Evolutionary conservation across 2,329 filamentous ascomycete species (phyloP).

Genomic region (Graphiopsis chlorocephala): DNA sequence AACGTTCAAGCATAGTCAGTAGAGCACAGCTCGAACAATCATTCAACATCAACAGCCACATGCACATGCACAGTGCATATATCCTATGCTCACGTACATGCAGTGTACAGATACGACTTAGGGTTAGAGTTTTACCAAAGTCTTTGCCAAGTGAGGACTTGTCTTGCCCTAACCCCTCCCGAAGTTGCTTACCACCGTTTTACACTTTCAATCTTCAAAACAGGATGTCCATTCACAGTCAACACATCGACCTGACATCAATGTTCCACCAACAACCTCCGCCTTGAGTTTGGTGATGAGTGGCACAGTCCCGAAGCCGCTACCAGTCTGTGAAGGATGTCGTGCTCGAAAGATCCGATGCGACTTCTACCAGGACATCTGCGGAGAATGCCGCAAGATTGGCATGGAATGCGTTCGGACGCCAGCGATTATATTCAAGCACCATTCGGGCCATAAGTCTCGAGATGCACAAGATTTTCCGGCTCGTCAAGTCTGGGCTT

Average conservation of each 20-base stretch:
- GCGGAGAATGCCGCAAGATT: slow-evolving; percentile 18
- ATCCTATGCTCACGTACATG: not conserved
- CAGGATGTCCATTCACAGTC: not conserved
- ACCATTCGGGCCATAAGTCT: slow-evolving; percentile 9
- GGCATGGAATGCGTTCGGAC: slow-evolving; percentile 20
- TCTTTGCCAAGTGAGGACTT: not conserved
- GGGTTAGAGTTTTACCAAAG: not conserved
- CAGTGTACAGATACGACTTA: not conserved
- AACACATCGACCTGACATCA: not conserved
- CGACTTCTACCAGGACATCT: slow-evolving; percentile 16
- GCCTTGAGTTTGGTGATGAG: slow-evolving; percentile 5
- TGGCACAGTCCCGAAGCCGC: not conserved
- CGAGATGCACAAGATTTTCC: slow-evolving; percentile 3
- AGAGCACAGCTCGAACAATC: not conserved
- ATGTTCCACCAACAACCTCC: not conserved
- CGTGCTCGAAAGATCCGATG: slow-evolving; percentile 20
- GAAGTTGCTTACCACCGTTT: not conserved
- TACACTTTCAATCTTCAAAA: not conserved
- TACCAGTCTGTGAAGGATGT: slow-evolving; percentile 20
- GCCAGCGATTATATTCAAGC: slow-evolving; percentile 18
- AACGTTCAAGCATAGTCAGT: not conserved
- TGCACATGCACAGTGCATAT: not conserved
- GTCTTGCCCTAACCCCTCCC: not conserved
- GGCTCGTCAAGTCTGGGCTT: slow-evolving; percentile 13
- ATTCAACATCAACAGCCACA: not conserved